Evolutionary conservation across 2,329 filamentous ascomycete genomes (phyloP), one percentile per base, ranked within the genome.

Genomic region (Colletotrichum gigasporum): DNA sequence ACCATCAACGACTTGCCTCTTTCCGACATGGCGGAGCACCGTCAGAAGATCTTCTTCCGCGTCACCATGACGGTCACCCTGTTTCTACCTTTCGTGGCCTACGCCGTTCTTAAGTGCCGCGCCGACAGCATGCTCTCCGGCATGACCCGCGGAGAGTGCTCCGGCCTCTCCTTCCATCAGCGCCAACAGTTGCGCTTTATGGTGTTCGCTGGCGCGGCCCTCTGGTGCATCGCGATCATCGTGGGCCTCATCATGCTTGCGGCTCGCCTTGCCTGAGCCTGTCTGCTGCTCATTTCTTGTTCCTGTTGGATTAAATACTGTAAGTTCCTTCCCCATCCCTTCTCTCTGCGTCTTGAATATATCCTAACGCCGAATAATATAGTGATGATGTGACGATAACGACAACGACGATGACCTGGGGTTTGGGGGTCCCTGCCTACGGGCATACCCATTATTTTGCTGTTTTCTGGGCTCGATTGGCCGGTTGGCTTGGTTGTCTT

Each of bases 101-200:
- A 22, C 20, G 34, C 30, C 48, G 44, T 61, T 22, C 35, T 54
- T 11, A 22, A 22, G 28, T 54, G 28, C 18, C 24, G 39, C 14
- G 54, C n/a, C 2, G 62, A 65, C 35, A 20, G 18, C 2, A 26
- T 55, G n/a, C 30, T 65, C 10, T 2, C 28, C 26, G 26, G n/a
- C 34, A 12, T 65, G 26, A 65, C 62, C 41, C 26, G 34, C 11
- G 56, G 62, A 44, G 62, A 65, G 57, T 62, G 56, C 62, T 55
- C 56, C 35, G 62, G 62, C 48, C 62, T 65, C 48, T 55, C 56
- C 8, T 61, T 35, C 22, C 26, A 48, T 16, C 57, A 65, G 24
- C 22, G 57, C 24, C 62, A 35, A 48, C 62, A 65, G 22, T 16
- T 65, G 56, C 62, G 62, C 34, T 42, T 55, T 20, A 50, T 62